Conservation (phyloP, 208 protist species). For the Perkinsela sp. region DNA sequence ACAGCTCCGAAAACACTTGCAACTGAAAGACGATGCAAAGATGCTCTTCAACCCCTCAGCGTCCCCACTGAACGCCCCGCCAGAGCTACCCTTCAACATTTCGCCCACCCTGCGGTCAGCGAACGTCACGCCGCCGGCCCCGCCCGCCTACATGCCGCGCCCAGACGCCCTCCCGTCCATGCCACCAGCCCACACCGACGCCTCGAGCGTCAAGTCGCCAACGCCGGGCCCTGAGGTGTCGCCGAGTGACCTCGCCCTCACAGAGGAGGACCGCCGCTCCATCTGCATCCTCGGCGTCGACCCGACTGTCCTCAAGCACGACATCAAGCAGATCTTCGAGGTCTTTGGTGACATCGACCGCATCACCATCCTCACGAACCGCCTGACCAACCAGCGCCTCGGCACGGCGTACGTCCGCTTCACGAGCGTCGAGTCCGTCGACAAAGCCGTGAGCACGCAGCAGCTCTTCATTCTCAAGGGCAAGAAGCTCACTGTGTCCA, state of each 20-base stretch:
- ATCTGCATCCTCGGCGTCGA: neutral
- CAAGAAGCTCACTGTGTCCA: conserved; percentile 5
- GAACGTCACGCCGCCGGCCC: neutral
- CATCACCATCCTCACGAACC: conserved; percentile 11
- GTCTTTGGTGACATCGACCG: conserved; percentile 6
- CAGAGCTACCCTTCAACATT: neutral
- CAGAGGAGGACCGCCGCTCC: neutral
- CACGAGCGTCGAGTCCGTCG: conserved; percentile 3
- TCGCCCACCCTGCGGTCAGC: neutral
- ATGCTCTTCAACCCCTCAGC: neutral
- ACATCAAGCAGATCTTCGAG: neutral
- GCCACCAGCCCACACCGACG: neutral
- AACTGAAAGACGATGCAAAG: neutral
- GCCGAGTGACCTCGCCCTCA: neutral
- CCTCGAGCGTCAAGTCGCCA: neutral
- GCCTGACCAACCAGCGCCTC: conserved; percentile 11
- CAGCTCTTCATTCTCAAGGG: conserved; percentile 5
- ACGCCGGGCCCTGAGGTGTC: neutral
- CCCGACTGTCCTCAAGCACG: neutral
- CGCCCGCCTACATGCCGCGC: neutral
- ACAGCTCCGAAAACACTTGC: neutral
- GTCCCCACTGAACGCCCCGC: neutral
- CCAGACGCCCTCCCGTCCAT: neutral
- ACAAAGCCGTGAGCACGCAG: conserved; percentile 4
- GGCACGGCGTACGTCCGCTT: conserved; percentile 11